phyloP scores from a whole-genome alignment of 352 stramenopile species.

The Peronospora belbahrii region DNA sequence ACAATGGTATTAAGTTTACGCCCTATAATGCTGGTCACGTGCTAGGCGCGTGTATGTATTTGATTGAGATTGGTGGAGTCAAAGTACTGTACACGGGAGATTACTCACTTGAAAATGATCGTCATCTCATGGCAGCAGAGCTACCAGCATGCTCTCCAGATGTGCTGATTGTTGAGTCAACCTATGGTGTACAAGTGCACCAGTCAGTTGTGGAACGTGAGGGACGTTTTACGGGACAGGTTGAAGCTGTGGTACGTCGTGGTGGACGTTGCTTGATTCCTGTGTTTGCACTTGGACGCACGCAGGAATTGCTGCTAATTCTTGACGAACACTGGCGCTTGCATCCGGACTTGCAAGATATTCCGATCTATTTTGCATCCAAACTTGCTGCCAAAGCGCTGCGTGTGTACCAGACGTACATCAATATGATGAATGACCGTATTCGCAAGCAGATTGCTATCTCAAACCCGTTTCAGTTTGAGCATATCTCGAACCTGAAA shows the following conservation, averaged over 20 bases:
- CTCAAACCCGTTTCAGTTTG: conserved; percentile 96
- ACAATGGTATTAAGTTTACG: conserved; percentile 97
- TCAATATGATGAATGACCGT: conserved; percentile 99
- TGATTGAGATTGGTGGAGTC: conserved; percentile 97
- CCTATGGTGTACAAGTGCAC: conserved; percentile 97
- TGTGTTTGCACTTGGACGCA: conserved; percentile 97
- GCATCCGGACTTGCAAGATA: conserved; percentile 89
- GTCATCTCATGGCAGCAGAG: conserved; percentile 94
- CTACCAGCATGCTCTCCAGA: conserved; percentile 87
- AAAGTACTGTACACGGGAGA: conserved; percentile 98
- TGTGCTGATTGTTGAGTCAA: conserved; percentile 98
- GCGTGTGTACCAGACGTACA: conserved; percentile 98
- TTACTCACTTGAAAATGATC: conserved; percentile 97
- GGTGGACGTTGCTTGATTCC: conserved; percentile 97
- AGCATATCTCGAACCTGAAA: conserved; percentile 95
- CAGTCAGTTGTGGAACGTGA: conserved; percentile 93
- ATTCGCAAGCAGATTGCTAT: conserved; percentile 96
- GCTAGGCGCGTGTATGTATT: conserved; percentile 98
- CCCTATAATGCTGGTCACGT: conserved; percentile 99
- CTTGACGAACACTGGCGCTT: conserved; percentile 98
- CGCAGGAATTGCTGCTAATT: conserved; percentile 98
- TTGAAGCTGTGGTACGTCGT: conserved; percentile 93
- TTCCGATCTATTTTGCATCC: conserved; percentile 98
- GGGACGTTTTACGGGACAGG: conserved; percentile 92
- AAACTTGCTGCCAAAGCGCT: conserved; percentile 94